Evolutionary conservation across 1,139 yeast genomes (phyloP), one percentile per base, ranked within the genome.

Genomic region (Magnusiomyces suaveolens): DNA sequence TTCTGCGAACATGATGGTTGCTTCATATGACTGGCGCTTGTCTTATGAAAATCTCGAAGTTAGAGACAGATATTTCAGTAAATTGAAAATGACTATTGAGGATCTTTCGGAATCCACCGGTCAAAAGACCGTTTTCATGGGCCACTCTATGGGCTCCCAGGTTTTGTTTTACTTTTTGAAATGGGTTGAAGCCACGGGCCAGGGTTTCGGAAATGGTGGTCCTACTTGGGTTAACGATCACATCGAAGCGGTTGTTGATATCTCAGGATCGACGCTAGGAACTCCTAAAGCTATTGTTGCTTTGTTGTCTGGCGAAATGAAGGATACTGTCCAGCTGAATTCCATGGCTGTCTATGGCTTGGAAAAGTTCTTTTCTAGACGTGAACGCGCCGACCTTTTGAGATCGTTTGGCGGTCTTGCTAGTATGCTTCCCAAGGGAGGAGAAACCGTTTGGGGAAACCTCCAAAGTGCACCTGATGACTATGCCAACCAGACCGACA

Each of bases 121-220:
- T 21, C 80, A 87, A 62, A 90, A 89, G 64, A 73, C 87, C 1
- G 83, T 84, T n/a, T 67, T 92, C 14, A 78, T 84, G 21, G 95
- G 96, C 24, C 98, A 92, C 68, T 90, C 97, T 0, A 92, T 92
- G 98, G 98, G 98, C 0, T 78, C 95, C 0, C 97, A 92, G 68
- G 81, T 92, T 46, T 80, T 84, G 1, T 87, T 79, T 64, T 92
- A 87, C 69, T 92, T 92, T 66, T 71, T 92, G 72, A 89, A 92
- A 69, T 92, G 98, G 98, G 97, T 79, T 2, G 97, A 92, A 69
- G 96, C 97, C 1, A 73, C 75, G 44, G 97, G 96, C 3, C 74
- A 75, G 52, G 72, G 70, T 54, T 86, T 79, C 64, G 98, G 98
- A 38, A 87, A 88, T 66, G 97, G 97, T 10, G 98, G 97, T 1